A percentile compares a stretch with the other conserved stretches of the same genome.
These are phyloP conservation scores for Scleroderma citrinum DNA, from an alignment of 768 basidiomycete species.

Conservation along the genomic window DNA sequence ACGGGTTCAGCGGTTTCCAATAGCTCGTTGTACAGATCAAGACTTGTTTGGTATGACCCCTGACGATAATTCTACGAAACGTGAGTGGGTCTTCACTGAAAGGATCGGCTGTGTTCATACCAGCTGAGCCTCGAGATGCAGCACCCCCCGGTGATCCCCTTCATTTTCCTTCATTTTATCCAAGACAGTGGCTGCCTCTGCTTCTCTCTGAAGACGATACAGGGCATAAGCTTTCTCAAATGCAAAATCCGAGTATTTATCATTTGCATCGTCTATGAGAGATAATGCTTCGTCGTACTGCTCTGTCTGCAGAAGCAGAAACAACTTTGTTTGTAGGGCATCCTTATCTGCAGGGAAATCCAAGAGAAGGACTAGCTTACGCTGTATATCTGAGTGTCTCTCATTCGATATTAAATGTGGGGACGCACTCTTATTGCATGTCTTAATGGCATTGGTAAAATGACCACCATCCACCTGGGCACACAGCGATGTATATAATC, in stretches of 20 bases:
- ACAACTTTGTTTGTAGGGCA: constrained; percentile 79
- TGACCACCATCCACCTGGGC: constrained; percentile 90
- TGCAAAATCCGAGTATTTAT: constrained; percentile 17
- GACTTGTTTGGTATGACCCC: constrained; percentile 66
- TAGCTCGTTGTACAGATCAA: constrained; percentile 75
- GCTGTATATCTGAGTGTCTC: constrained; percentile 14
- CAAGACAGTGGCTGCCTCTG: constrained; percentile 56
- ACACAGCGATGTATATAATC: constrained; percentile 71
- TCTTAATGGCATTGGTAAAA: constrained; percentile 80
- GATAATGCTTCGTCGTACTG: constrained; percentile 66
- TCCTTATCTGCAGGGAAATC: constrained; percentile 56
- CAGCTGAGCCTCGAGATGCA: constrained; percentile 85
- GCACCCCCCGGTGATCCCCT: constrained; percentile 51
- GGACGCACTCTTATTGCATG: constrained; percentile 82
- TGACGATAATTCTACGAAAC: constrained; percentile 64
- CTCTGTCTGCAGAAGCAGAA: constrained; percentile 82
- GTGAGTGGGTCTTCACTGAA: constrained; percentile 14
- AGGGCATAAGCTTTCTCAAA: constrained; percentile 81
- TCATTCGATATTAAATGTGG: constrained; percentile 13
- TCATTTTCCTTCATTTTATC: constrained; percentile 39
- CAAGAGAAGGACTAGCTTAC: constrained; percentile 58
- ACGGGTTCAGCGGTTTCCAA: constrained; percentile 76
- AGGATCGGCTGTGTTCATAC: constrained; percentile 41
- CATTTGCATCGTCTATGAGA: constrained; percentile 36
- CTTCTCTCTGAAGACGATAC: constrained; percentile 76